Percentiles rank a stretch among this genome's conserved stretches.
Conservation (phyloP, 768 basidiomycete species). For the Cyclocybe aegerita region DNA sequence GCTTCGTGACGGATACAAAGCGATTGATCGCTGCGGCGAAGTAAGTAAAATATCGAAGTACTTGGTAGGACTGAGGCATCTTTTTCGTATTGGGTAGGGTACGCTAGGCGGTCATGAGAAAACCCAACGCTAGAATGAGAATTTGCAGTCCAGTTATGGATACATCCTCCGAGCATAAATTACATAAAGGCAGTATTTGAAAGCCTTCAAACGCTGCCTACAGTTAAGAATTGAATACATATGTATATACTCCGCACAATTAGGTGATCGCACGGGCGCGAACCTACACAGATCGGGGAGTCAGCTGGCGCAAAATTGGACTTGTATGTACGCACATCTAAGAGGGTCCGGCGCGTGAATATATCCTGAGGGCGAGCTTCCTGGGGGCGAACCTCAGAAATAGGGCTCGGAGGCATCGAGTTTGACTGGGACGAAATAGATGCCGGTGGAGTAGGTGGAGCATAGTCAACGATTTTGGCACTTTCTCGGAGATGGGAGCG, state of each 20-base stretch:
- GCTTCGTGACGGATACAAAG: conserved; percentile 45
- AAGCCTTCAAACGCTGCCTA: too few species aligned
- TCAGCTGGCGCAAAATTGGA: too few species aligned
- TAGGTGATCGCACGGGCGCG: conserved; percentile 11
- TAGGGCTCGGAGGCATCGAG: conserved; percentile 24
- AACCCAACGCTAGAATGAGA: too few species aligned
- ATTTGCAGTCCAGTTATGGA: too few species aligned
- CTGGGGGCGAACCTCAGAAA: conserved; percentile 13
- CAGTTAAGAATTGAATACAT: conserved; percentile 11
- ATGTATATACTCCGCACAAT: not conserved
- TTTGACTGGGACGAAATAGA: conserved; percentile 34
- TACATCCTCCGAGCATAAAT: too few species aligned
- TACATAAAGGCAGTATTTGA: too few species aligned
- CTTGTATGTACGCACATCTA: conserved; percentile 30
- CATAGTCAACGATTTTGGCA: conserved; percentile 22
- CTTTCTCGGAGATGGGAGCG: conserved; percentile 26
- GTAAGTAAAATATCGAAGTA: conserved; percentile 4
- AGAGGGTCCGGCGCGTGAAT: conserved; percentile 32
- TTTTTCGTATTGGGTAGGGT: too few species aligned
- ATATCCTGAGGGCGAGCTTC: conserved; percentile 22
- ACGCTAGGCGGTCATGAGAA: too few species aligned
- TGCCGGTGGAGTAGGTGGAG: conserved; percentile 40
- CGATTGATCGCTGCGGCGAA: conserved; percentile 23
- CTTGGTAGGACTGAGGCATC: not conserved
- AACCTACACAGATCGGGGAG: conserved; percentile 8